Percentiles rank a stretch among this genome's conserved stretches.
Conservation (phyloP, 2,329 filamentous ascomycete species). For the Neophaeococcomyces aloes region DNA sequence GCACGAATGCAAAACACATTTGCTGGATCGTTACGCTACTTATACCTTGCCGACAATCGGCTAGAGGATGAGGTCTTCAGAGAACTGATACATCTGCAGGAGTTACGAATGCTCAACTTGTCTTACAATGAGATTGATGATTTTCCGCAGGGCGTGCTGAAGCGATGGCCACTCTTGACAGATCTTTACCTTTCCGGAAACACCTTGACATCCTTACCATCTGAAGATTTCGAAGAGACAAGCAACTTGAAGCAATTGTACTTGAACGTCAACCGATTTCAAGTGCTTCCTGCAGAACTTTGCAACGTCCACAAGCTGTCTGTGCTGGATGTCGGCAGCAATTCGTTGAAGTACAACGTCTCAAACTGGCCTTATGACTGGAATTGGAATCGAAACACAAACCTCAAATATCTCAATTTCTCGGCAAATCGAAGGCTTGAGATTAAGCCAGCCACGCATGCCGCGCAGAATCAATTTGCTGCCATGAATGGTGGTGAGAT, state of each 20-base stretch:
- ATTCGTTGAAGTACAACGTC: constrained; percentile 94
- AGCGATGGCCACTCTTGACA: constrained; percentile 77
- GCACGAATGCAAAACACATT: constrained; percentile 70
- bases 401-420: constrained; percentile 86
- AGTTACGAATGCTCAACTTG: constrained; percentile 79
- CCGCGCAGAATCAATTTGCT: constrained; percentile 43
- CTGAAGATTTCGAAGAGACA: constrained; percentile 86
- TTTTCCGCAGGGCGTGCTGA: constrained; percentile 77
- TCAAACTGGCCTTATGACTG: constrained; percentile 98
- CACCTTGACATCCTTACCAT: constrained; percentile 78
- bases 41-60: constrained; percentile 87
- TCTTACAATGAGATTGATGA: constrained; percentile 94
- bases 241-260: constrained; percentile 80
- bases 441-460: constrained; percentile 51
- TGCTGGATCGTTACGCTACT: constrained; percentile 68
- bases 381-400: constrained; percentile 99
- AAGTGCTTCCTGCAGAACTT: constrained; percentile 87
- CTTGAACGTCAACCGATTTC: constrained; percentile 96
- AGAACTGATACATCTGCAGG: constrained; percentile 69
- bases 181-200: constrained; percentile 95
- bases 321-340: constrained; percentile 89
- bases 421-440: constrained; percentile 94
- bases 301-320: constrained; percentile 87
- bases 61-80: constrained; percentile 93
- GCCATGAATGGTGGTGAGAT: constrained; percentile 38